Conservation (phyloP, 768 basidiomycete species). For the Leccinum disarticulatum region DNA sequence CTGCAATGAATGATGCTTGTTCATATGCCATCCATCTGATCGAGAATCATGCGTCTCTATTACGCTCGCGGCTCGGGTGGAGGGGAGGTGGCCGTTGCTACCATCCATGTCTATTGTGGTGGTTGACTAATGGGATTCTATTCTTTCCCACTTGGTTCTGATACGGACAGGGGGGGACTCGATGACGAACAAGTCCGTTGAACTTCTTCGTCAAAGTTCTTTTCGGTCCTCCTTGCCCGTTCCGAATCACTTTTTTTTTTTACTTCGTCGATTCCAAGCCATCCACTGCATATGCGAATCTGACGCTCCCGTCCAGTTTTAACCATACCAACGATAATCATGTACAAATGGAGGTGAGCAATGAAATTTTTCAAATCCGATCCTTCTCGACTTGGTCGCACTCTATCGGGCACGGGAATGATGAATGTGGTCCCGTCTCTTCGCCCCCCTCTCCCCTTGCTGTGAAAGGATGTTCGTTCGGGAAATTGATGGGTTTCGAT, state of each 20-base stretch:
- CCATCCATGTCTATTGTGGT: slow-evolving; percentile 13
- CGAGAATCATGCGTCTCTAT: slow-evolving; percentile 19
- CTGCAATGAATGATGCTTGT: slow-evolving; percentile 10
- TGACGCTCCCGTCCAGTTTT: slow-evolving; percentile 47
- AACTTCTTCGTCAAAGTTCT: not conserved
- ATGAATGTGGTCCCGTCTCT: slow-evolving; percentile 1
- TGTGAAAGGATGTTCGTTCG: slow-evolving; percentile 4
- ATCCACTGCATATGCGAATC: slow-evolving; percentile 10
- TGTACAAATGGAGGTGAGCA: slow-evolving; percentile 68
- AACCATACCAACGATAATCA: slow-evolving; percentile 70
- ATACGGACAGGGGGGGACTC: not conserved
- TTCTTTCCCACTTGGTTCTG: not conserved
- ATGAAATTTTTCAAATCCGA: slow-evolving; percentile 6
- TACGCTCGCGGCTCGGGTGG: slow-evolving; percentile 8
- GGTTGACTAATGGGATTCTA: slow-evolving; percentile 9
- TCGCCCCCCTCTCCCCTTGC: not conserved
- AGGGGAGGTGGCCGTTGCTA: slow-evolving; percentile 22
- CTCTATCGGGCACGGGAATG: slow-evolving; percentile 18
- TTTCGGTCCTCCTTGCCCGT: not conserved
- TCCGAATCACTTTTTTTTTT: not conserved
- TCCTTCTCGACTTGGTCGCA: slow-evolving; percentile 17
- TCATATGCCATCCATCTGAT: slow-evolving; percentile 18
- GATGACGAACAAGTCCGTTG: not conserved
- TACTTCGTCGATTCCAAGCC: not conserved
- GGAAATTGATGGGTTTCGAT: slow-evolving; percentile 12